Evolutionary conservation across 768 basidiomycete species (phyloP).

Genomic region (Lyophyllum decastes): DNA sequence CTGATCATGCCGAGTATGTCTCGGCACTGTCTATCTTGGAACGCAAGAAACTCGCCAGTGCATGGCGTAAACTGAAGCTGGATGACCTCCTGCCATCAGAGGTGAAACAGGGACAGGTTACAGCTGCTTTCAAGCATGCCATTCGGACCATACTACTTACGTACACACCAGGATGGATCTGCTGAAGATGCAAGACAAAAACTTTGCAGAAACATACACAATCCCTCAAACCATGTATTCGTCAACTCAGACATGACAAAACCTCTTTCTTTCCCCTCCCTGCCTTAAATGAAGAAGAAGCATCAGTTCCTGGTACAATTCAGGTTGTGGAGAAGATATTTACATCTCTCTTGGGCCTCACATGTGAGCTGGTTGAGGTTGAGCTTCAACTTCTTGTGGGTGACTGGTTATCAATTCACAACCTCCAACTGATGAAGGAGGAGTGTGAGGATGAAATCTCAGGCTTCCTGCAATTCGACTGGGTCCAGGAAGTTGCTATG

Average conservation of each 20-base stretch:
- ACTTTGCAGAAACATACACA: background rate
- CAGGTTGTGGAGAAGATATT: conserved; percentile 14
- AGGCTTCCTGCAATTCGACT: conserved; percentile 5
- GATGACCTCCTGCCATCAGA: background rate
- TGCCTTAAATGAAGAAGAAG: conserved; percentile 12
- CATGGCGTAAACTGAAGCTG: background rate
- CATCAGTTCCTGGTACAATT: conserved; percentile 10
- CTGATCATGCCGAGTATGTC: too few relatives aligned
- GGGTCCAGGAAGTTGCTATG: conserved; percentile 16
- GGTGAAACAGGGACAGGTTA: background rate
- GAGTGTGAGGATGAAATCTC: conserved; percentile 3
- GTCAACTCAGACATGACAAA: conserved; percentile 4
- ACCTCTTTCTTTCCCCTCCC: conserved; percentile 12
- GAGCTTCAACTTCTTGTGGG: conserved; percentile 10
- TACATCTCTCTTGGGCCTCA: background rate
- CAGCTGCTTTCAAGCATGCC: conserved; percentile 10
- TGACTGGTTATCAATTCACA: conserved; percentile 13
- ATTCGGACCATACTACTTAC: conserved; percentile 6
- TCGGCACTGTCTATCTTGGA: conserved; percentile 6
- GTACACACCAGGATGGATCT: background rate
- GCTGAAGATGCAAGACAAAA: background rate
- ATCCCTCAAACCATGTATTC: conserved; percentile 2
- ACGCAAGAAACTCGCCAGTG: background rate
- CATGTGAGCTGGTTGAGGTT: conserved; percentile 4
- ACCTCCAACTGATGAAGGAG: conserved; percentile 10